Base-by-base conservation (phyloP, 2,329 filamentous ascomycete genomes). In the Penicillium occitanis region DNA sequence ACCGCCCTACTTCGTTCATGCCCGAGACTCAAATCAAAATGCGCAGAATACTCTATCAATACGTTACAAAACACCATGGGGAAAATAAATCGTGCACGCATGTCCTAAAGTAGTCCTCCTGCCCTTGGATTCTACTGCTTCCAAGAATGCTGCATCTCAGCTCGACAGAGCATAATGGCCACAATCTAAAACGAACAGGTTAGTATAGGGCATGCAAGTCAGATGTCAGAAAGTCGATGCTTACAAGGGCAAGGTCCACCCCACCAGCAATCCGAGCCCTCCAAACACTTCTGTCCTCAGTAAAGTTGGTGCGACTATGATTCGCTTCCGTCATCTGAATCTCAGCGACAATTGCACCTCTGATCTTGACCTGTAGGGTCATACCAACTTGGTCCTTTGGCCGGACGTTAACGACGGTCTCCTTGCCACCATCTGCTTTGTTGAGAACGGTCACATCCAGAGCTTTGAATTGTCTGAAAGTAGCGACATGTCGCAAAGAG, bases 161-260 rank as follows among this genome's bases (percentile, higher is more conserved):
- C 62, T 58, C 62, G 62, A 33, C 51, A 57, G 37, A 64, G 53
- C 62, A 64, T 64, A 28, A 64, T 64, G 8, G 51, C 62, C 7
- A 63, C 48, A 42, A 63, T 55, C 61, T 63, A 35, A 33, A 28
- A 14, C 3, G 1, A n/a, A 37, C 10, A 58, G 22, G n/a, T 64
- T 48, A 64, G 42, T 33, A 57, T n/a, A 28, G 3, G 40, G 42
- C 30, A 14, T 48, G 14, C 25, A 19, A 13, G 17, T 8, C 5
- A 28, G 2, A 46, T 33, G 10, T 51, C 14, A 61, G 46, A 46
- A 22, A 19, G 2, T 40, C 17, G 13, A 37, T 61, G 37, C 62
- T 46, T 30, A 64, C 62, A 35, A 64, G 51, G 13, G 62, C n/a
- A 10, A 64, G 42, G 42, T 64, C 62, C 14, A 64, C 53, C 17